Base-by-base conservation (phyloP, 345 rosid genomes). In the Boechera retrofracta region DNA sequence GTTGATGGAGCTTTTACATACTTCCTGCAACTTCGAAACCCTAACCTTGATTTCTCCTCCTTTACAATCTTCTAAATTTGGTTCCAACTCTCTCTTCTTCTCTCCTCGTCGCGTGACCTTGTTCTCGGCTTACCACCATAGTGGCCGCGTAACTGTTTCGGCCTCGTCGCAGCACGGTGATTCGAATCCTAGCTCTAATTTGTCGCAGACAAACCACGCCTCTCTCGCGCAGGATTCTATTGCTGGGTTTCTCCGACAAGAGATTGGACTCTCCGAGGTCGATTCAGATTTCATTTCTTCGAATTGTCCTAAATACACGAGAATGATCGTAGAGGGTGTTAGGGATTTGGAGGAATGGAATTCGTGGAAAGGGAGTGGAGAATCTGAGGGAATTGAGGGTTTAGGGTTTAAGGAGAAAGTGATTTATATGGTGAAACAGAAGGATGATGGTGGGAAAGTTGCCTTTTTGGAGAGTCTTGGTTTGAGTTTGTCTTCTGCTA, bases 401-500 rank as follows among this genome's bases (percentile, higher is more conserved):
- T 73, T 69, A 51, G 80, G 73, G 81, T 94, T 90, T 72, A 84
- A 83, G 82, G 92, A 90, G 79, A 94, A 87, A 80, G 86, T 92
- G 57, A 42, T 87, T 35, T 79, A 57, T 54, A 80, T 90, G 89
- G 93, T 89, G 38, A 92, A 82, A 81, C 85, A 89, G 80, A 94
- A 89, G 54, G 94, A 94, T 48, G 92, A 89, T 78, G 74, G 78
- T 69, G 97, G 97, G 2, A 92, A 88, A 73, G 87, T 88, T 64
- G 90, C 98, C 11, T 90, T 92, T 77, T 82, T 90, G 75, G 97
- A 94, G 89, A 92, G 95, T 80, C 55, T 87, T 39, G 98, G 98
- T 3, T 78, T 92, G 60, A 80, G 82, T 77, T 81, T 92, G 67
- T 83, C 91, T 63, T 90, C 97, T 55, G 87, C 98, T 4, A 87